Base-by-base conservation (phyloP, 2,329 filamentous ascomycete genomes). In the Aspergillus ruber region DNA sequence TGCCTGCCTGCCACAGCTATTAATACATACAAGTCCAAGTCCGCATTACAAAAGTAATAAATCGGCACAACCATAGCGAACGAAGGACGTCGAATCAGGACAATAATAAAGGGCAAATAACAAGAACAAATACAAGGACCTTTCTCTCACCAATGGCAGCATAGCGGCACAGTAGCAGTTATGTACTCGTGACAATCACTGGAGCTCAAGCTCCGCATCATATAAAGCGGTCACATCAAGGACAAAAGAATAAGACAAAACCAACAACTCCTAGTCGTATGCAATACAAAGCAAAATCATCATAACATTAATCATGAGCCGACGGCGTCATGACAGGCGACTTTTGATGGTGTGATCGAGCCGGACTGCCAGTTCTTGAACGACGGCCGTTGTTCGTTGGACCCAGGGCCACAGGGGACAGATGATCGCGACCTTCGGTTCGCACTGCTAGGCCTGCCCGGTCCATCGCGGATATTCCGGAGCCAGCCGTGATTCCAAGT, bases 361-460 rank as follows among this genome's bases (percentile, higher is more conserved):
- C 82, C 7, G 74, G 74, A 64, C 72, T 75, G 40, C 70, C 69
- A 8, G 71, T 59, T 51, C 74, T 64, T 15, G 69, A 72, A 29
- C 66, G 66, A 43, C 69, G 68, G 6, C 69, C 69, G 46, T 68
- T 71, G 44, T 75, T 71, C 43, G 72, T 75, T 10, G 78, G 78
- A 57, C 65, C 68, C 25, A 71, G 48, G 67, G 72, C 78, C 12
- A 80, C 63, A 7, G 74, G 77, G 13, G 79, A 75, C 33, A 96
- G 69, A 49, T 88, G 78, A 63, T 97, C 93, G 45, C 89, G 77
- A 63, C 89, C 95, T 63, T 96, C 91, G 0, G 88, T 94, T 56
- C 91, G 76, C 2, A 89, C 80, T 46, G 88, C 83, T 53, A 96
- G 66, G 1, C 90, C 90, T 42, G 80, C 83, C 35, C 89, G 70